Evolutionary conservation across 1,284 basidiomycete species (phyloP).

Genomic region (Ceratobasidium sp.): DNA sequence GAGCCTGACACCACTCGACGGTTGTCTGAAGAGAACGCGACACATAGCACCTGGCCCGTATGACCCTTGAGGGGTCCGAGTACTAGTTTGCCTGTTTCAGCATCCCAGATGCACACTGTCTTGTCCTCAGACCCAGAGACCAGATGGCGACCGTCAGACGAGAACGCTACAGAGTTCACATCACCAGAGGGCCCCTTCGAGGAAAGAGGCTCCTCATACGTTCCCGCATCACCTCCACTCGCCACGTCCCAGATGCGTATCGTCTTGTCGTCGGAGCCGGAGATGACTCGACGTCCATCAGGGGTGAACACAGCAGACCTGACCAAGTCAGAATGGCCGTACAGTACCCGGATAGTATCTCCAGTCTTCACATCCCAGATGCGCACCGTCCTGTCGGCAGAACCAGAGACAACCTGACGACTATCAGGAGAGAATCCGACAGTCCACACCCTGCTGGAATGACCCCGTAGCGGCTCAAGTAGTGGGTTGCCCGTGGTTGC

Average conservation of each 20-base stretch:
- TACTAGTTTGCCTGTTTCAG: background rate
- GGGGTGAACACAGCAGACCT: constrained; percentile 28
- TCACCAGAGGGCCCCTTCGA: background rate
- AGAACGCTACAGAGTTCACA: background rate
- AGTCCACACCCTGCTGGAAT: background rate
- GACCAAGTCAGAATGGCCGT: too few species aligned
- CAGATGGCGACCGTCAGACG: constrained; percentile 31
- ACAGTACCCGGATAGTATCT: too few species aligned
- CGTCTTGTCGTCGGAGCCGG: constrained; percentile 40
- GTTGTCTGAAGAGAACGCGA: constrained; percentile 24
- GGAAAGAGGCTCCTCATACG: background rate
- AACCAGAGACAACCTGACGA: too few species aligned
- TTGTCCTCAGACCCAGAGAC: constrained; percentile 35
- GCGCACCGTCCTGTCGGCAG: too few species aligned
- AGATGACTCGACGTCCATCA: constrained; percentile 28
- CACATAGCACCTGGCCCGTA: constrained; percentile 24
- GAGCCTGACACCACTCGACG: constrained; percentile 6
- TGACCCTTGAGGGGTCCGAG: background rate
- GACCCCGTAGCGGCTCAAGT: background rate
- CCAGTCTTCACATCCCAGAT: background rate
- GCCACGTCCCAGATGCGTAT: constrained; percentile 4
- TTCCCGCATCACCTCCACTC: too few species aligned
- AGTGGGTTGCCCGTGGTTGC: too few species aligned
- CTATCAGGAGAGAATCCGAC: background rate
- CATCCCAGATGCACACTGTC: too few species aligned